Base-by-base conservation (phyloP, 225 moss, liverwort and hornwort genomes). In the Bryoerythrophyllum caledonicum region DNA sequence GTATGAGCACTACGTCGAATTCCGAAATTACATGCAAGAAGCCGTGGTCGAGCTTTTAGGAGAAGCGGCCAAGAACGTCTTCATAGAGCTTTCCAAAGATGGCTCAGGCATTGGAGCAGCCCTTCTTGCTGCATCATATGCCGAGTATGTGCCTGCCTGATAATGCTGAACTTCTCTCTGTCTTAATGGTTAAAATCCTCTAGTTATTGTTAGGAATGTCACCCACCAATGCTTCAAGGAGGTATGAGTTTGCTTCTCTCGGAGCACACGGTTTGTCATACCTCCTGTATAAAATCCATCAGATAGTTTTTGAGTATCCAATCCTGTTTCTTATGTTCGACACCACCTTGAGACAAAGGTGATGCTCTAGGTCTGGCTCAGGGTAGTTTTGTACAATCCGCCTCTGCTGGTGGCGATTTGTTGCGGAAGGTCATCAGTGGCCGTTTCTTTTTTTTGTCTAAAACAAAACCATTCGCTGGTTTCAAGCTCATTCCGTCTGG, bases 31-130 rank as follows among this genome's bases (percentile, higher is more conserved):
- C 35, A 85, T 95, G 89, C 92, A 86, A 80, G 80, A 67, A 60
- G 94, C 90, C 41, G 87, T 86, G 52, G 70, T 71, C 13, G 94
- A 95, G 73, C 92, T 95, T 27, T 77, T 95, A 10, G 92, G 92
- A 41, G 87, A 92, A 60, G 86, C 77, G 27, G 55, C 92, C 53
- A 82, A 84, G 76, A 88, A 84, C 78, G 81, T 95, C 66, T 80
- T 82, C 26, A 91, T 95, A 30, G 91, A 92, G 60, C 92, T 92
- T 40, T 95, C 94, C 30, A 95, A 95, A 78, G 94, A 95, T 61
- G 94, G 94, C 13, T 95, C 94, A 14, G 91, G 94, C 80, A 95
- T 95, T 80, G 94, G 94, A 73, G 92, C 92, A 68, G 94, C 92
- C 41, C 87, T 95, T 40, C 94, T 95, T 74, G 94, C 92, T 34